Conservation (phyloP, 768 basidiomycete genomes). For the Porphyrellus cyaneotinctus region DNA sequence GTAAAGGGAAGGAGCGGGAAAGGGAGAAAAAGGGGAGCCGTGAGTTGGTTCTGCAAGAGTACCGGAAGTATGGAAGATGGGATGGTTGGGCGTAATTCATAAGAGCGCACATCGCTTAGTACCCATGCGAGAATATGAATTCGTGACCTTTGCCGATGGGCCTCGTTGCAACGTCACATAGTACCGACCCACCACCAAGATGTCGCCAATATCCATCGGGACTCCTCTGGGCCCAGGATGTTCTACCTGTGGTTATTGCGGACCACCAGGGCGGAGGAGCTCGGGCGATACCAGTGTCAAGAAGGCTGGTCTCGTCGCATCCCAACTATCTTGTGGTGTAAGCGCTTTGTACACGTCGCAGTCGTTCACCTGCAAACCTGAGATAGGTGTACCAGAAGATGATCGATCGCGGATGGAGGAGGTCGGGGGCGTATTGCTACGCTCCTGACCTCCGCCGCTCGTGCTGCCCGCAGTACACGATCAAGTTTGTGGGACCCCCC, state of each 20-base stretch:
- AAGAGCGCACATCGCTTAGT: too few relatives aligned
- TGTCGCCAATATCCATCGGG: slow-evolving; percentile 28
- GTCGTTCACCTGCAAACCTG: slow-evolving; percentile 3
- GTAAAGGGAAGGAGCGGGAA: slow-evolving; percentile 56
- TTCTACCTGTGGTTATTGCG: slow-evolving; percentile 67
- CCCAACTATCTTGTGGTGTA: slow-evolving; percentile 53
- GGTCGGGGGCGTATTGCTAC: slow-evolving; percentile 82
- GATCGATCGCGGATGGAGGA: slow-evolving; percentile 83
- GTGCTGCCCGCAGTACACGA: slow-evolving; percentile 95
- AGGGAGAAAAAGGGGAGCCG: slow-evolving; percentile 55
- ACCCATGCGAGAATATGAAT: too few relatives aligned
- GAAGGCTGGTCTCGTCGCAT: slow-evolving; percentile 46
- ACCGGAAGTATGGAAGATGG: slow-evolving; percentile 80
- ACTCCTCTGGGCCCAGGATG: slow-evolving; percentile 22
- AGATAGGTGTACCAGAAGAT: slow-evolving; percentile 70
- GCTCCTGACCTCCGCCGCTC: slow-evolving; percentile 77
- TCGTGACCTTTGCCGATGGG: too few relatives aligned
- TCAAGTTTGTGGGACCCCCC: slow-evolving; percentile 53
- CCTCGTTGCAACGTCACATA: too few relatives aligned
- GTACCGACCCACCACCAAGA: slow-evolving; percentile 3
- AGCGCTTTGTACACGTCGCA: not conserved
- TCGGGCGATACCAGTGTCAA: slow-evolving; percentile 39
- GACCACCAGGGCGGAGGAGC: slow-evolving; percentile 48
- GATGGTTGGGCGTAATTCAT: slow-evolving; percentile 78
- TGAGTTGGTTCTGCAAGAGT: slow-evolving; percentile 71